A percentile compares a stretch with the other conserved stretches of the same genome.
Conservation (phyloP, 805 yeast species). For the Yarrowia deformans region DNA sequence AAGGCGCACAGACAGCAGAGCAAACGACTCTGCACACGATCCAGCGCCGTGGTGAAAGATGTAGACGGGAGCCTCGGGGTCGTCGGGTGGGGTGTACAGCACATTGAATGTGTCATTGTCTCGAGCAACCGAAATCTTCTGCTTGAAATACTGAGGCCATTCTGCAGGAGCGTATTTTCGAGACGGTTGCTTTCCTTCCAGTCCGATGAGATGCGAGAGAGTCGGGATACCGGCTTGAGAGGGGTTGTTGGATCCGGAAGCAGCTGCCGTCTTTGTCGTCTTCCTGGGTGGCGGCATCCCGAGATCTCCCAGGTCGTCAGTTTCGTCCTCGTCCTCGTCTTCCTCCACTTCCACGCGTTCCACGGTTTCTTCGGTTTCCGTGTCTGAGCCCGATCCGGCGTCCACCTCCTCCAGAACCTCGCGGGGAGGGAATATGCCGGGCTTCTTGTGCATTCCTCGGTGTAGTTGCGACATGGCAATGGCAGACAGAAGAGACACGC, state of each 20-base stretch:
- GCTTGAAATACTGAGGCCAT: conserved; percentile 27
- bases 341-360: background rate
- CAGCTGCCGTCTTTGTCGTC: background rate
- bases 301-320: conserved; percentile 17
- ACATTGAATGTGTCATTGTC: conserved; percentile 55
- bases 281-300: conserved; percentile 26
- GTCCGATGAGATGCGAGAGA: conserved; percentile 7
- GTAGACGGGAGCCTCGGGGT: conserved; percentile 60
- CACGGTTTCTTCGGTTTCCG: conserved; percentile 26
- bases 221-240: background rate
- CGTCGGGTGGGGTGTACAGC: conserved; percentile 63
- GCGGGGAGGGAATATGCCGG: conserved; percentile 27
- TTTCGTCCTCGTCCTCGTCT: background rate
- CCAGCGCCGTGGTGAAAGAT: conserved; percentile 96
- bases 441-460: conserved; percentile 29
- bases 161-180: conserved; percentile 35
- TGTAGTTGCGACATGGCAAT: conserved; percentile 27
- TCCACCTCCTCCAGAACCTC: conserved; percentile 23
- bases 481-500: background rate
- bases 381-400: conserved; percentile 24
- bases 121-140: conserved; percentile 11
- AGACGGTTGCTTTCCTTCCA: background rate
- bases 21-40: conserved; percentile 81
- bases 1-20: conserved; percentile 56
- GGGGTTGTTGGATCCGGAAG: background rate